Percentiles rank a stretch among this genome's conserved stretches.
Conservation (phyloP, 768 basidiomycete species). For the Exidia glandulosa region DNA sequence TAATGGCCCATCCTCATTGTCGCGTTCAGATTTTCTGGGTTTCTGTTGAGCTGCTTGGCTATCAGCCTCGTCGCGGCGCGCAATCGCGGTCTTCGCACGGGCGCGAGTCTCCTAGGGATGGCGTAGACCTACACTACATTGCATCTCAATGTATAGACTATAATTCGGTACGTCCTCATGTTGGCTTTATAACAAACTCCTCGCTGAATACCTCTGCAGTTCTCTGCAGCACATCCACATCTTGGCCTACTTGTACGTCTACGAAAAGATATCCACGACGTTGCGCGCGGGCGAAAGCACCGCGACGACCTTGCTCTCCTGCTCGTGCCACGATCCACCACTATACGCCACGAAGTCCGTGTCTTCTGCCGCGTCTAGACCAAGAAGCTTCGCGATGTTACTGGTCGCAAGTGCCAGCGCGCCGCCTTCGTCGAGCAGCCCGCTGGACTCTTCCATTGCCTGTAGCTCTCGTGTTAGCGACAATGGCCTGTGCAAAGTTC, state of each 20-base stretch:
- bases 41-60: slow-evolving; percentile 68
- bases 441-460: slow-evolving; percentile 13
- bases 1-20: not conserved
- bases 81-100: slow-evolving; percentile 34
- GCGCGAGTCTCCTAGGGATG: not conserved
- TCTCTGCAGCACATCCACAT: not conserved
- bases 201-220: too few relatives aligned
- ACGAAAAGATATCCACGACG: not conserved
- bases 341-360: slow-evolving; percentile 22
- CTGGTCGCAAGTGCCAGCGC: slow-evolving; percentile 24
- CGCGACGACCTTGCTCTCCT: slow-evolving; percentile 6
- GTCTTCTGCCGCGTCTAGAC: slow-evolving; percentile 14
- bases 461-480: slow-evolving; percentile 22
- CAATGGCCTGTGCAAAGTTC: not conserved
- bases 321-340: slow-evolving; percentile 19
- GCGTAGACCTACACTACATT: not conserved
- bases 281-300: slow-evolving; percentile 1
- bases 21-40: slow-evolving; percentile 59
- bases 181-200: too few relatives aligned
- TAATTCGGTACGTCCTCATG: not conserved
- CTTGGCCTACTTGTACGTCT: too few relatives aligned
- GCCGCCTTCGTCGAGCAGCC: slow-evolving; percentile 14
- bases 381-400: slow-evolving; percentile 28
- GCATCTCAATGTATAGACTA: not conserved
- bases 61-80: slow-evolving; percentile 68